These are phyloP conservation scores for Silene noctiflora DNA, from an alignment of 179 eudicot genomes.

Conservation along the genomic window DNA sequence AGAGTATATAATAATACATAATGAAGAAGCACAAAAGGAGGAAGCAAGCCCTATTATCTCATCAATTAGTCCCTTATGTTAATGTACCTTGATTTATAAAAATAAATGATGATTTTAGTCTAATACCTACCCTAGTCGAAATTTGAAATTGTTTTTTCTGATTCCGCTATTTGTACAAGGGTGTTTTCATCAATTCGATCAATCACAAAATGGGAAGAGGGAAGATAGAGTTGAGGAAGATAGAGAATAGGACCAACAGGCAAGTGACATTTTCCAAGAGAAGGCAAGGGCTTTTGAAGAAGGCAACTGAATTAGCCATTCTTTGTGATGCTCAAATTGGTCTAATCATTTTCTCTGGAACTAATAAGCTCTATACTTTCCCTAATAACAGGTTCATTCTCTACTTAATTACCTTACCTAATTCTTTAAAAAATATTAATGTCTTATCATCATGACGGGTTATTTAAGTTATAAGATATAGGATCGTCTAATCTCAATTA, in stretches of 20 bases:
- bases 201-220: slow-evolving; percentile 37
- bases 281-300: slow-evolving; percentile 37
- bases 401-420: background rate
- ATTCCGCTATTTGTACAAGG: background rate
- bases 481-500: background rate
- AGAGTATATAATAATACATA: background rate
- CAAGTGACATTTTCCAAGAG: slow-evolving; percentile 46
- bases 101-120: no score
- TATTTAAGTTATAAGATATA: background rate
- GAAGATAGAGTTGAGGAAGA: slow-evolving; percentile 42
- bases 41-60: background rate
- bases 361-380: slow-evolving; percentile 34
- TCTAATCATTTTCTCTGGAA: slow-evolving; percentile 38
- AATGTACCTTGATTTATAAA: no score
- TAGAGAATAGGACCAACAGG: slow-evolving; percentile 42
- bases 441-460: no score
- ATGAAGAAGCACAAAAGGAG: background rate
- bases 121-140: no score
- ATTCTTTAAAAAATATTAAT: no score
- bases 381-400: slow-evolving; percentile 22
- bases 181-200: background rate
- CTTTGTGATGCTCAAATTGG: slow-evolving; percentile 42
- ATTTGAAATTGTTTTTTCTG: background rate
- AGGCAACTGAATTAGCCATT: slow-evolving; percentile 33
- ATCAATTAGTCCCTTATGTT: background rate